Base-by-base conservation (phyloP, 2,329 filamentous ascomycete species). In the Pyrenophora graminea region DNA sequence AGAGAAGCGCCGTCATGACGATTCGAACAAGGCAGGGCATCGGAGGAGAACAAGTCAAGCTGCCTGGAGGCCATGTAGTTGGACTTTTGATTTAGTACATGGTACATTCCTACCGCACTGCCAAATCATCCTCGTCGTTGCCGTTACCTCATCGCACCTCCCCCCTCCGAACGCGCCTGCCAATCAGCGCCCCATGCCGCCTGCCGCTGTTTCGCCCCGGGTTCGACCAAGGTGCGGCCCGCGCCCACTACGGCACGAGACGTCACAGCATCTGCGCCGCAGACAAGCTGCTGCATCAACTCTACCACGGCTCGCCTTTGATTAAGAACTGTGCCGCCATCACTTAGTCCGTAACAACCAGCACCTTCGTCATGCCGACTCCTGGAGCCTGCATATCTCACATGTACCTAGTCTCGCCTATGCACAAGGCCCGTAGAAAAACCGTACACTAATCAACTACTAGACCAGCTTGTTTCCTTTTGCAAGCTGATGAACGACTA, bases 131-230 rank as follows among this genome's bases (percentile, higher is more conserved):
- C 38, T 48, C 45, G 32, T 21, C 13, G 38, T 42, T 41, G 46
- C 39, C 38, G 45, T 52, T 48, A 55, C 55, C 46, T 57, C 48
- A 48, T 52, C 40, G 48, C 53, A 42, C 49, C 39, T 48, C 39
- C 45, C 39, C 45, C 45, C 33, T 38, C 51, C 40, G 21, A 27
- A 39, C 21, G 41, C 47, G 47, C 48, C 48, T 53, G 53, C 56
- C 56, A 56, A 56, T 56, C 46, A 55, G 53, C 34, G 43, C 39
- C 39, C 45, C 39, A 40, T 30, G 25, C 37, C 30, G 42, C 23
- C 27, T 30, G 25, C 37, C 30, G 42, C 23, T 36, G n/a, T 40
- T 40, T 40, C 15, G 37, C 36, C 48, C 38, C 36, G 13, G 23
- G 19, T 17, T 33, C 37, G n/a, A 52, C 39, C 42, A 48, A 48